Conservation (phyloP, 352 stramenopile genomes). For the Phytophthora fragariaefolia region DNA sequence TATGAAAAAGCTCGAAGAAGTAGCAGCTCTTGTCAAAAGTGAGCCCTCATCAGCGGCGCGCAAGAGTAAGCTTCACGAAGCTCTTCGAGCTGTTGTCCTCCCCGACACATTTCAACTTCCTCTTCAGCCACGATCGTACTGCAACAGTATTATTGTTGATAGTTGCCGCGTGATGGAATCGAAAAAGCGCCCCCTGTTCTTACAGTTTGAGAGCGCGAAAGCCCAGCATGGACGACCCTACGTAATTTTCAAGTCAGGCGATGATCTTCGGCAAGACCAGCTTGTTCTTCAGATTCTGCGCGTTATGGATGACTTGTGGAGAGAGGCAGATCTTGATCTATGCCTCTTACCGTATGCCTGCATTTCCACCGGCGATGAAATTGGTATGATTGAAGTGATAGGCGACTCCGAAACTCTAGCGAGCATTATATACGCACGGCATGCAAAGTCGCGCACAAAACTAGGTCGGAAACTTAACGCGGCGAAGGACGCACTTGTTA, state of each 20-base stretch:
- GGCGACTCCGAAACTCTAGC: constrained; percentile 88
- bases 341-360: constrained; percentile 88
- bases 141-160: constrained; percentile 72
- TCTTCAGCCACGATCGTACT: constrained; percentile 85
- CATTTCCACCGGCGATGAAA: constrained; percentile 85
- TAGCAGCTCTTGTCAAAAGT: constrained; percentile 72
- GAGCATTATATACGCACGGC: constrained; percentile 83
- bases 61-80: constrained; percentile 63
- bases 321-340: constrained; percentile 84
- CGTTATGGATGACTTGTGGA: constrained; percentile 93
- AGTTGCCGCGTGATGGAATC: constrained; percentile 94
- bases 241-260: constrained; percentile 94
- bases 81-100: constrained; percentile 60
- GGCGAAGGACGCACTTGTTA: constrained; percentile 71
- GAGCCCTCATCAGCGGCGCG: constrained; percentile 45
- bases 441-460: constrained; percentile 66
- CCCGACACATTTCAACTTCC: constrained; percentile 91
- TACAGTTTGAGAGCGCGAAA: constrained; percentile 86
- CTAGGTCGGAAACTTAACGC: constrained; percentile 70
- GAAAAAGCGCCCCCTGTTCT: constrained; percentile 92
- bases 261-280: constrained; percentile 95
- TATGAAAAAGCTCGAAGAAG: constrained; percentile 90
- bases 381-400: constrained; percentile 93
- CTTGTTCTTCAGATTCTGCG: constrained; percentile 92
- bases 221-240: constrained; percentile 60